phyloP scores from a whole-genome alignment of 1,139 yeast species.

The Protomyces inouyei region DNA sequence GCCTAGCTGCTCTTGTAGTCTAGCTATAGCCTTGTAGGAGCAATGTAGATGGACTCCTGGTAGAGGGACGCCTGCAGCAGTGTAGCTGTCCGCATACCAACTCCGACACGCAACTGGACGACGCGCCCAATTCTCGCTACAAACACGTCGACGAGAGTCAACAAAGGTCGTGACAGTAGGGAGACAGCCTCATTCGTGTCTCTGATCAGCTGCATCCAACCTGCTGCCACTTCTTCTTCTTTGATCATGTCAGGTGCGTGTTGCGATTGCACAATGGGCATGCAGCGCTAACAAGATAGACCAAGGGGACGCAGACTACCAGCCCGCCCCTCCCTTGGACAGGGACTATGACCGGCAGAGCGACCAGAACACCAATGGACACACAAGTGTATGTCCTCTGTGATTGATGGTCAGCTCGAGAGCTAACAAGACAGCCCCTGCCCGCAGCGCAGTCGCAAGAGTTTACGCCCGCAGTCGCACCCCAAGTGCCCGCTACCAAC shows the following conservation, averaged over 20 bases:
- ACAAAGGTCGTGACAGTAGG: too few species aligned
- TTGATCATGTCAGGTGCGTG: background rate
- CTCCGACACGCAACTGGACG: too few species aligned
- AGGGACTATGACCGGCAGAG: background rate
- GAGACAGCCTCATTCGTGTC: too few species aligned
- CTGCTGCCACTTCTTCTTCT: too few species aligned
- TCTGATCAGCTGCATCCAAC: too few species aligned
- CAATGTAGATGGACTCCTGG: too few species aligned
- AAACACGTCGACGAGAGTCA: too few species aligned
- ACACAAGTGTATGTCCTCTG: background rate
- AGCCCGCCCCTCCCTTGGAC: background rate
- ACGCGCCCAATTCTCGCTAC: too few species aligned
- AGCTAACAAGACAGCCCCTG: background rate
- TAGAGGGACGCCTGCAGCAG: too few species aligned
- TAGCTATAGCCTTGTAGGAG: too few species aligned
- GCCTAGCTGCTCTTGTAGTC: too few species aligned
- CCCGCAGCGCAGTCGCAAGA: background rate
- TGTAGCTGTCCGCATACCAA: too few species aligned
- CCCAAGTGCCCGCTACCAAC: constrained; percentile 12
- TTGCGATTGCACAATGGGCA: background rate
- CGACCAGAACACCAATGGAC: background rate
- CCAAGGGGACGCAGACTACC: background rate
- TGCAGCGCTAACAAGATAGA: background rate
- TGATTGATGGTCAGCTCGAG: background rate
- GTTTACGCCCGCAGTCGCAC: constrained; percentile 9